Evolutionary conservation across 129 eudicot genomes (phyloP).

Genomic region (Escallonia herrerae): DNA sequence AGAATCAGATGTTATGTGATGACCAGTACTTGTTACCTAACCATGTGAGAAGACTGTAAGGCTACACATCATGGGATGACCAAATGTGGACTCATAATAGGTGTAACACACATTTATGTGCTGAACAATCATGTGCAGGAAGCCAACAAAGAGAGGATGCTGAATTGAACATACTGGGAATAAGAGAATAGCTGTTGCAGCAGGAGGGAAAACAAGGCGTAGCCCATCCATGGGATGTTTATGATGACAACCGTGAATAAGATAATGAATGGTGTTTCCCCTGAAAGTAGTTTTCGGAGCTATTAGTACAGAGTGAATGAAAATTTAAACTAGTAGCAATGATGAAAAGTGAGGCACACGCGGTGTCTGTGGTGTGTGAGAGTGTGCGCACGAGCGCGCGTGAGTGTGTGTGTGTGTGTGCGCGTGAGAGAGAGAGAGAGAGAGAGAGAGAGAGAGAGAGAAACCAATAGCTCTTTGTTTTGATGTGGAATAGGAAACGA

Average conservation of each 20-base stretch:
- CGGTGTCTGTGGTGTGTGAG: too few relatives aligned
- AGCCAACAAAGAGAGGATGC: not conserved
- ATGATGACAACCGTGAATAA: slow-evolving; percentile 97
- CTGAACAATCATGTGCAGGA: too few relatives aligned
- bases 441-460: too few relatives aligned
- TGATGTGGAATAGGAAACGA: slow-evolving; percentile 89
- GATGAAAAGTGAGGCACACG: not conserved
- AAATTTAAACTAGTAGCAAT: too few relatives aligned
- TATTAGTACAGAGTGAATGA: not conserved
- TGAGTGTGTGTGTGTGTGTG: too few relatives aligned
- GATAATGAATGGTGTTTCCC: slow-evolving; percentile 88
- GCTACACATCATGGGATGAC: too few relatives aligned
- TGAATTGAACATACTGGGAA: slow-evolving; percentile 55
- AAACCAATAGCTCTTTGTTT: slow-evolving; percentile 90
- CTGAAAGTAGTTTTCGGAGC: slow-evolving; percentile 22
- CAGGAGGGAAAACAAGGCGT: slow-evolving; percentile 97
- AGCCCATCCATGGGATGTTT: slow-evolving; percentile 97
- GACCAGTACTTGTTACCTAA: too few relatives aligned
- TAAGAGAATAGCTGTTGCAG: slow-evolving; percentile 87
- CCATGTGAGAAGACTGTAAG: too few relatives aligned
- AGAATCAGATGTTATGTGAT: too few relatives aligned
- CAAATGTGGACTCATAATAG: too few relatives aligned
- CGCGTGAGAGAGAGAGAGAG: slow-evolving; percentile 1
- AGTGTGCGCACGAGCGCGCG: too few relatives aligned
- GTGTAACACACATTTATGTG: too few relatives aligned